Conservation (phyloP, 164 flowering plant species). For the Annona cherimola region DNA sequence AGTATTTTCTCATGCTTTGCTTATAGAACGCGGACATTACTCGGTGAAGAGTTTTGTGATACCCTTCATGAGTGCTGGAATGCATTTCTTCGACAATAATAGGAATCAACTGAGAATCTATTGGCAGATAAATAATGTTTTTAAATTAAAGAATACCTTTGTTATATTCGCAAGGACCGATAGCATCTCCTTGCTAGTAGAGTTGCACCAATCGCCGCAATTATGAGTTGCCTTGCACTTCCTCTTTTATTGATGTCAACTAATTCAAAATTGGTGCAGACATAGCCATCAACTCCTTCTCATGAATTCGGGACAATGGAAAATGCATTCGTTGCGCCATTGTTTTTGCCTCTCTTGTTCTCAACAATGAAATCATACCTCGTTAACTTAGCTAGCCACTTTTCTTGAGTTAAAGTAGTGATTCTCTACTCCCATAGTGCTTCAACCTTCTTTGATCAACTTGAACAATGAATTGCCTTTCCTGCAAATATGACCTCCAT, state of each 20-base stretch:
- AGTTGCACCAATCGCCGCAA: background rate
- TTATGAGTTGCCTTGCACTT: background rate
- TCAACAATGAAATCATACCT: constrained; percentile 1
- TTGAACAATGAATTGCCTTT: background rate
- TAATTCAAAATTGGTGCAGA: background rate
- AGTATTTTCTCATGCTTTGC: constrained; percentile 1
- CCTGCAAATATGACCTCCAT: background rate
- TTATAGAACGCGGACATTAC: background rate
- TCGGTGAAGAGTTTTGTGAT: background rate
- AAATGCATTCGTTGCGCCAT: background rate
- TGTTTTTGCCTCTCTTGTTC: background rate
- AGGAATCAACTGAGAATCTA: background rate
- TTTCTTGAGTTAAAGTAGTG: background rate
- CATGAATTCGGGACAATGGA: background rate
- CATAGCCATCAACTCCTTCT: background rate
- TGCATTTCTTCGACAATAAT: background rate
- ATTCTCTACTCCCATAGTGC: background rate
- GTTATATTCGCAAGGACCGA: constrained; percentile 1
- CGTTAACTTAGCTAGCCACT: background rate
- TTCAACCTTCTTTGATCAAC: background rate
- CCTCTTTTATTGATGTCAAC: constrained; percentile 1
- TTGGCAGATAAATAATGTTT: background rate
- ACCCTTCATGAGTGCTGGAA: background rate
- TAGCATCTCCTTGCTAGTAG: background rate
- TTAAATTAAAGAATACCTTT: constrained; percentile 3